Conservation (phyloP, 805 yeast genomes). For the Monosporozyma aerobia region DNA sequence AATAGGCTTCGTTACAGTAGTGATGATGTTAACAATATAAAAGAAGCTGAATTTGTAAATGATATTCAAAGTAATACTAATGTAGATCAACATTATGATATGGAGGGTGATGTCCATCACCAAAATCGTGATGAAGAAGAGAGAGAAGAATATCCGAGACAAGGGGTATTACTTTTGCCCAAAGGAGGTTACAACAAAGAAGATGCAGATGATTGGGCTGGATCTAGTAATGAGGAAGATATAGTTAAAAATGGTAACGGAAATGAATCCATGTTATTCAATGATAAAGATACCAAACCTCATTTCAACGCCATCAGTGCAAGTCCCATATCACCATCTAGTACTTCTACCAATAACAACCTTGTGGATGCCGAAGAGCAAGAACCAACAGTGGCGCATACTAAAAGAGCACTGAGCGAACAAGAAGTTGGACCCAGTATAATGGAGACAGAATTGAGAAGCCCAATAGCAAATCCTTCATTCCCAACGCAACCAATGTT, state of each 20-base stretch:
- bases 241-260: background rate
- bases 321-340: background rate
- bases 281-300: background rate
- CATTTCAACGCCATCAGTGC: background rate
- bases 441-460: conserved; percentile 9
- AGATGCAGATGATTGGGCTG: conserved; percentile 1
- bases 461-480: background rate
- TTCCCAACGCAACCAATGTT: background rate
- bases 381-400: conserved; percentile 3
- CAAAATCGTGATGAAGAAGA: conserved; percentile 6
- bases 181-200: conserved; percentile 17
- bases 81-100: background rate
- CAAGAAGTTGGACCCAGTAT: conserved; percentile 21
- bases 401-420: conserved; percentile 15
- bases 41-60: background rate
- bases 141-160: conserved; percentile 13
- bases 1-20: conserved; percentile 3
- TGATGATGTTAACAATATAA: conserved; percentile 9
- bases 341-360: background rate
- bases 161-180: conserved; percentile 24
- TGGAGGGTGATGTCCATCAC: conserved; percentile 7
- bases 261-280: background rate
- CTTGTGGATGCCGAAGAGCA: conserved; percentile 1
- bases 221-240: background rate
- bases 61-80: too few relatives aligned